Conservation (phyloP, 1,284 basidiomycete species). For the Austroboletus niveus region DNA sequence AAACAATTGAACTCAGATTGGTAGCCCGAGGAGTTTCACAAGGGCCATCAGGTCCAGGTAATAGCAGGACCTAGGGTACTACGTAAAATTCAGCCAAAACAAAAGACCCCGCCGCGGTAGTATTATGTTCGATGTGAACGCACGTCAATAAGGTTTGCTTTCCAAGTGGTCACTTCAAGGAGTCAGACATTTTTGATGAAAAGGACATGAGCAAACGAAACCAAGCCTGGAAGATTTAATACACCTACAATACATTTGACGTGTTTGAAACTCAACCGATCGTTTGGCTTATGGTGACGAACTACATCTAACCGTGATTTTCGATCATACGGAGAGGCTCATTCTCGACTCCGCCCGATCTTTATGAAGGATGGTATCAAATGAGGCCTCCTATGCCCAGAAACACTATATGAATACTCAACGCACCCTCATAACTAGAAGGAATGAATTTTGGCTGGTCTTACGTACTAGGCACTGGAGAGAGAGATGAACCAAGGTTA, state of each 20-base stretch:
- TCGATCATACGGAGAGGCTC: background rate
- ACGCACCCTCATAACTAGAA: conserved; percentile 29
- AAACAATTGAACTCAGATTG: background rate
- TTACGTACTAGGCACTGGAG: background rate
- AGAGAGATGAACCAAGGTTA: background rate
- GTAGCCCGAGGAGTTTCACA: background rate
- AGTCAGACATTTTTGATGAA: background rate
- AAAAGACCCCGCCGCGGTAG: background rate
- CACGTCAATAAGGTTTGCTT: background rate
- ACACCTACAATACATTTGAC: no score
- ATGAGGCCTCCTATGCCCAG: background rate
- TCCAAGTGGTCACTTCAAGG: background rate
- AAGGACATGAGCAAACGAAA: background rate
- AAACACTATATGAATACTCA: background rate
- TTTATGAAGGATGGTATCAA: conserved; percentile 29
- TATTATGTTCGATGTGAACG: background rate
- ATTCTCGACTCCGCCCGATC: background rate
- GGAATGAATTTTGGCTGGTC: background rate
- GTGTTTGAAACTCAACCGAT: no score
- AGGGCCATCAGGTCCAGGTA: background rate
- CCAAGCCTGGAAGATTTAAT: background rate
- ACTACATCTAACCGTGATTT: no score
- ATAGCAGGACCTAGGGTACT: background rate
- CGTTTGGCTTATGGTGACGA: no score
- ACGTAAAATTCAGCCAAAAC: background rate